Evolutionary conservation across 2,329 filamentous ascomycete genomes (phyloP), one percentile per base, ranked within the genome.

Genomic region (Teratosphaeriaceae sp.): DNA sequence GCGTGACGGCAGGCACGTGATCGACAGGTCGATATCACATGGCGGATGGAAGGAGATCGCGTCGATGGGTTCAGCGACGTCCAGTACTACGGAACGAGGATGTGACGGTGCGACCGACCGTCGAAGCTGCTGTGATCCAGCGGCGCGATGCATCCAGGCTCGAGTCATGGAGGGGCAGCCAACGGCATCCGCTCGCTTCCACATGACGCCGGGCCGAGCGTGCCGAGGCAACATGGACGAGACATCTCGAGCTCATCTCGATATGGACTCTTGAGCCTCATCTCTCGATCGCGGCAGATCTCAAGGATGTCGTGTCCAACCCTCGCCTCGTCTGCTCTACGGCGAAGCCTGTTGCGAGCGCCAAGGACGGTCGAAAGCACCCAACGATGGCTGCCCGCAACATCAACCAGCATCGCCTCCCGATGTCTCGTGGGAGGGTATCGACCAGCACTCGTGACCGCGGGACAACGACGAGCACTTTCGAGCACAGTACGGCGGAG

Each of bases 401-500:
- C n/a, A n/a, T 42, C 46, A n/a, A 40, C 40, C 46, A 48, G 36
- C 21, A 42, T 50, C 18, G 49, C 55, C 12, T 49, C 54, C 20
- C 53, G 37, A 51, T 53, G 51, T 41, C 46, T 48, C 16, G 41
- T 50, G 19, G 44, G 53, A 45, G 51, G 48, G 24, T 60, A 59
- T 46, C 42, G 55, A 51, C 60, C 60, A 23, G 61, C 56, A 12
- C 40, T 53, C n/a, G 46, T 64, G 43, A 58, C 55, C 15, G 62
- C 61, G 12, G 59, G 61, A 12, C 62, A 65, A 41, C 50, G 61
- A 45, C 51, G 62, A 45, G 42, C 59, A 7, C 54, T 64, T 24
- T 56, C 59, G 22, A 46, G 47, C 15, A 59, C 59, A 19, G 41
- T 54, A 21, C 51, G 54, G 31, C 47, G 54, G 48, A 48, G 57